A percentile compares a stretch with the other conserved stretches of the same genome.
Conservation (phyloP, 441 rosid genomes). For the Geranium incanum region DNA sequence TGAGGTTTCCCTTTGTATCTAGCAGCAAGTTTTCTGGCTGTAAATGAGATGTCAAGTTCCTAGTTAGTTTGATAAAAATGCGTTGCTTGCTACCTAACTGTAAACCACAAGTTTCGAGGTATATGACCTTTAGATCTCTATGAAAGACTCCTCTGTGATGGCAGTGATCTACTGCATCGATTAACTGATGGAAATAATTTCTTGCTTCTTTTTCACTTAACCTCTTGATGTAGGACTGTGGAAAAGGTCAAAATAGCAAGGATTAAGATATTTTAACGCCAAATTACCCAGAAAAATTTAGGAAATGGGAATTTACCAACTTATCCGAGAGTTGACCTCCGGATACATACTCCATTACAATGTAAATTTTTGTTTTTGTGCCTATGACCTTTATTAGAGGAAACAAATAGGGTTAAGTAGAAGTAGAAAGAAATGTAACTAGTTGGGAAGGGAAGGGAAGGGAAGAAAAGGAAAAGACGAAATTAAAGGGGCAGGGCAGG, state of each 20-base stretch:
- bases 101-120: slow-evolving; percentile 39
- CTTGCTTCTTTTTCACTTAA: slow-evolving; percentile 65
- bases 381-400: slow-evolving; percentile 65
- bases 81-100: not conserved
- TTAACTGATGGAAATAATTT: slow-evolving; percentile 66
- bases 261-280: slow-evolving; percentile 8
- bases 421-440: not conserved
- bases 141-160: slow-evolving; percentile 81
- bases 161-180: slow-evolving; percentile 80
- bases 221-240: slow-evolving; percentile 43
- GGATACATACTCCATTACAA: slow-evolving; percentile 74
- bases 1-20: slow-evolving; percentile 57
- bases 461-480: not conserved
- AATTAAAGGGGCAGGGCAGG: not conserved
- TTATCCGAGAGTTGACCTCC: slow-evolving; percentile 86
- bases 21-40: slow-evolving; percentile 88
- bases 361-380: slow-evolving; percentile 71
- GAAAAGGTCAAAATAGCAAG: not conserved
- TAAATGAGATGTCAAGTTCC: not conserved
- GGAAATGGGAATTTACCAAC: slow-evolving; percentile 35
- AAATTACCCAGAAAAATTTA: not conserved
- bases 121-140: slow-evolving; percentile 80
- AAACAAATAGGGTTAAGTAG: not conserved
- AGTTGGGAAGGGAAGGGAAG: not conserved
- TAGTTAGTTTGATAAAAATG: slow-evolving; percentile 17